Evolutionary conservation across 1,284 basidiomycete genomes (phyloP), one percentile per base, ranked within the genome.

Genomic region (Microstroma glucosiphilum): DNA sequence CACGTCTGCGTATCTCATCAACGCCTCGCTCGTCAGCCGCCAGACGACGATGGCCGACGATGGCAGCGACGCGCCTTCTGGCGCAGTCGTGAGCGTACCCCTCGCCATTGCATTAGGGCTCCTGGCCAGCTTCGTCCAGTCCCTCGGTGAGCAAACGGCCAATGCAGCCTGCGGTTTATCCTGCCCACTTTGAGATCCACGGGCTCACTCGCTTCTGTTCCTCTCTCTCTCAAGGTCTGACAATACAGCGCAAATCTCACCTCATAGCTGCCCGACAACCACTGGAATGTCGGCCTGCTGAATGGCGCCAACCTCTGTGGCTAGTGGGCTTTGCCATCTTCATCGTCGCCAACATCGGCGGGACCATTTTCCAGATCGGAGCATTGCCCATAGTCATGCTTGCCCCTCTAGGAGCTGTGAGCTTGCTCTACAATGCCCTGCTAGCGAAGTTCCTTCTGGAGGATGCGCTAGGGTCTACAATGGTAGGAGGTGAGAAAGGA

Each of bases 161-260:
- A 62, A 51, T 40, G 41, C 40, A 9, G 53, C 43, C 42, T 26
- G n/a, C n/a, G n/a, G n/a, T n/a, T n/a, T n/a, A n/a, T n/a, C n/a
- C n/a, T n/a, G n/a, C n/a, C n/a, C n/a, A n/a, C n/a, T n/a, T n/a
- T n/a, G n/a, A n/a, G n/a, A n/a, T n/a, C n/a, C n/a, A n/a, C n/a
- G n/a, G n/a, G n/a, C n/a, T n/a, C n/a, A n/a, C n/a, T n/a, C n/a
- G n/a, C n/a, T n/a, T n/a, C n/a, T n/a, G n/a, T n/a, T n/a, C n/a
- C n/a, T 21, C 6, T 17, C 11, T 37, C 48, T 9, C 43, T 56
- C 40, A 12, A 51, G 84, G 92, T 17, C 84, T 97, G 43, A 96
- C 93, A 30, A 88, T 97, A 65, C 92, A 96, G 79, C 87, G 93
- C 68, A 93, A 94, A 82, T 92, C 90, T 71, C 92, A 96, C 83